phyloP scores from a whole-genome alignment of 257 asterid species.

The Solanum bulbocastanum region DNA sequence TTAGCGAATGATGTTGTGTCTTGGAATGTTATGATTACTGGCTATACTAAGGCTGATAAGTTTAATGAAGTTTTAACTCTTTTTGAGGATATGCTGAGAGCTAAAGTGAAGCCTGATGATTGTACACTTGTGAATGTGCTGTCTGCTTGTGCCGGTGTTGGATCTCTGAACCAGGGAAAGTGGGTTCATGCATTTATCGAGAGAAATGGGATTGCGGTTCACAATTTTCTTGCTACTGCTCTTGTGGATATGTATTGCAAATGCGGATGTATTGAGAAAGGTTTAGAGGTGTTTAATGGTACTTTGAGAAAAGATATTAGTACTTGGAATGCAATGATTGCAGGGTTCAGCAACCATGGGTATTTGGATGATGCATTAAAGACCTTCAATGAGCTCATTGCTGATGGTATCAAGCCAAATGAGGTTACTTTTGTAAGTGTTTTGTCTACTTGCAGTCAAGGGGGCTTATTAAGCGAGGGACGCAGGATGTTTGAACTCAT shows the following conservation, averaged over 20 bases:
- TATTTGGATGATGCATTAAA: constrained; percentile 15
- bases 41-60: constrained; percentile 15
- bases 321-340: constrained; percentile 35
- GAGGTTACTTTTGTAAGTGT: constrained; percentile 24
- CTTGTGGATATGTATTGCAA: constrained; percentile 35
- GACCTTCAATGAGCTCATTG: constrained; percentile 17
- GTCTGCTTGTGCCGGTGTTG: constrained; percentile 27
- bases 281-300: constrained; percentile 11
- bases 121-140: constrained; percentile 28
- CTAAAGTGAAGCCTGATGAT: constrained; percentile 17
- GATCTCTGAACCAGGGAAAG: constrained; percentile 22
- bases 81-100: constrained; percentile 20
- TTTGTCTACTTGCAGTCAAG: constrained; percentile 33
- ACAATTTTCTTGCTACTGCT: constrained; percentile 27
- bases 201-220: constrained; percentile 6
- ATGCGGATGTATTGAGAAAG: constrained; percentile 32
- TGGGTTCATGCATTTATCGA: constrained; percentile 23
- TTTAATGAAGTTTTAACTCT: constrained; percentile 13
- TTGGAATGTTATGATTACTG: constrained; percentile 29
- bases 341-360: constrained; percentile 33
- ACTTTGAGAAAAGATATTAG: constrained; percentile 19
- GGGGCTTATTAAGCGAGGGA: constrained; percentile 23
- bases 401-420: constrained; percentile 16
- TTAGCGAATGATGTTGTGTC: constrained; percentile 22
- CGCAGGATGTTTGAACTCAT: constrained; percentile 14